Conservation (phyloP, 306 rosid species). For the Lotus japonicus region DNA sequence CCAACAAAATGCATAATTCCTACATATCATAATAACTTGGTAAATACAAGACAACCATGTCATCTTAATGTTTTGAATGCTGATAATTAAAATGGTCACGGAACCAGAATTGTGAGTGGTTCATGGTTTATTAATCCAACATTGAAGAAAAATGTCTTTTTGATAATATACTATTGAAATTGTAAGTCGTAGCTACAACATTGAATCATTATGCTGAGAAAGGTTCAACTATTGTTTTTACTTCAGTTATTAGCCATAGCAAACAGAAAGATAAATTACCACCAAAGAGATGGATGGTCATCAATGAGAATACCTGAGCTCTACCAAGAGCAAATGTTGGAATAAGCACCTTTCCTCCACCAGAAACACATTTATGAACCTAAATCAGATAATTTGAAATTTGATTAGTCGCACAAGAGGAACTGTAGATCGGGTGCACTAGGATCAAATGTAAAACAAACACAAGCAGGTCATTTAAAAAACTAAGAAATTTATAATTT, state of each 20-base stretch:
- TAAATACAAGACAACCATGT: not conserved
- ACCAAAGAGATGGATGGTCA: not conserved
- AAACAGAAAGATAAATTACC: not conserved
- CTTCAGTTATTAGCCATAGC: conserved; percentile 3
- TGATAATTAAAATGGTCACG: not conserved
- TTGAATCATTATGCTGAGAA: not conserved
- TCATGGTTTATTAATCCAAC: not conserved
- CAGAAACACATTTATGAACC: conserved; percentile 78
- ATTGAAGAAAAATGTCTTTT: not conserved
- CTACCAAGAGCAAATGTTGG: conserved; percentile 97
- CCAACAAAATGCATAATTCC: conserved; percentile 95
- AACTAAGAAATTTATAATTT: not conserved
- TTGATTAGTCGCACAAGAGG: conserved; percentile 2
- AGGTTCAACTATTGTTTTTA: not conserved
- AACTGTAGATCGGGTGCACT: not conserved
- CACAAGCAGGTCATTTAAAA: not conserved
- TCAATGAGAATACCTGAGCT: conserved; percentile 68
- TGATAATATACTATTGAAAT: not conserved
- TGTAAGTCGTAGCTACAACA: not conserved
- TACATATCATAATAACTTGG: conserved; percentile 22
- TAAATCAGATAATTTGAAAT: conserved; percentile 25
- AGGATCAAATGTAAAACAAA: conserved; percentile 3
- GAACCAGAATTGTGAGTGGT: not conserved
- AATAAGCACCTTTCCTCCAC: conserved; percentile 93
- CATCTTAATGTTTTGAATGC: not conserved